Conservation (phyloP, 2,329 filamentous ascomycete genomes). For the Aspergillus fijiensis region DNA sequence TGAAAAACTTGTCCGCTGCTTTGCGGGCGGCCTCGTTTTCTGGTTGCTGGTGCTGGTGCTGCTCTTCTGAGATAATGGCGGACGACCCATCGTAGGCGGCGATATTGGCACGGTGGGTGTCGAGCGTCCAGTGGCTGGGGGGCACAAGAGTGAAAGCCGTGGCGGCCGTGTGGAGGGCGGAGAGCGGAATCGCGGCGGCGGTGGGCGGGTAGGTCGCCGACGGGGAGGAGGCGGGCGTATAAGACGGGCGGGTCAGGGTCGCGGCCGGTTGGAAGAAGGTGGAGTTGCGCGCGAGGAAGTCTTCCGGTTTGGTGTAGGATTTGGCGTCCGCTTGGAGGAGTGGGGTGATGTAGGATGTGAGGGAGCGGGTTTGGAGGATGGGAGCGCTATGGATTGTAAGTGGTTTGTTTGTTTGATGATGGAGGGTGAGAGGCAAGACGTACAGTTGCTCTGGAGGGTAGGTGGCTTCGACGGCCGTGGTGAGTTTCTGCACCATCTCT, state of each 20-base stretch:
- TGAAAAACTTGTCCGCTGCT: conserved; percentile 37
- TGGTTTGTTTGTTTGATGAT: neutral
- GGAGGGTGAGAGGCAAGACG: conserved; percentile 4
- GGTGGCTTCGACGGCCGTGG: conserved; percentile 25
- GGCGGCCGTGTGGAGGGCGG: conserved; percentile 45
- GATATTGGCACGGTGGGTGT: conserved; percentile 43
- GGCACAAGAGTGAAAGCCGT: conserved; percentile 46
- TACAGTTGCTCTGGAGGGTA: conserved; percentile 31
- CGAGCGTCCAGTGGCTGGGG: conserved; percentile 39
- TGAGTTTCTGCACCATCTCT: conserved; percentile 41
- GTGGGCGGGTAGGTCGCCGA: conserved; percentile 32
- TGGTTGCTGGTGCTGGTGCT: conserved; percentile 1
- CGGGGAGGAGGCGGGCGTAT: conserved; percentile 23
- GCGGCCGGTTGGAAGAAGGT: conserved; percentile 55
- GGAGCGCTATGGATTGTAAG: conserved; percentile 20
- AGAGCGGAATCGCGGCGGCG: conserved; percentile 31
- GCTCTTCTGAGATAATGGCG: conserved; percentile 3
- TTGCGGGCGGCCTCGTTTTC: conserved; percentile 22
- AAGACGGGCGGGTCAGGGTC: conserved; percentile 27
- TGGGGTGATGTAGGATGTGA: conserved; percentile 50
- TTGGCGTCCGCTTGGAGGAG: conserved; percentile 57
- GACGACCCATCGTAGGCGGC: conserved; percentile 32
- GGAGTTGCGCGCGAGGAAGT: conserved; percentile 57
- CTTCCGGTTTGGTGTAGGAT: conserved; percentile 56
- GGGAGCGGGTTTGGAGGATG: conserved; percentile 34